A percentile compares a stretch with the other conserved stretches of the same genome.
These are phyloP conservation scores for Suillus placidus DNA, from an alignment of 768 basidiomycete genomes.

Conservation along the genomic window DNA sequence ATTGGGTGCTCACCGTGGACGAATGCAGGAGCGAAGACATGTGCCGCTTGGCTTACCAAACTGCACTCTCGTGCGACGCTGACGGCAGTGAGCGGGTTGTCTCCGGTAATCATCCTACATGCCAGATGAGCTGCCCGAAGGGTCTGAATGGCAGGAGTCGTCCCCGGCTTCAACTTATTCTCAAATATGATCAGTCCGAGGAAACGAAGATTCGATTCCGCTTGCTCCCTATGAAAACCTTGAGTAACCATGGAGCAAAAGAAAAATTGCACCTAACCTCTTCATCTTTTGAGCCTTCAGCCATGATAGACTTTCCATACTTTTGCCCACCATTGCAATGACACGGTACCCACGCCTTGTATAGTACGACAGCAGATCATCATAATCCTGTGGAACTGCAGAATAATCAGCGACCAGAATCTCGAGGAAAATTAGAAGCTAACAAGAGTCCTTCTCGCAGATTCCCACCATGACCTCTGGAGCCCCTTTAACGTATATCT, in stretches of 20 bases:
- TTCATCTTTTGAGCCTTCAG: slow-evolving; percentile 96
- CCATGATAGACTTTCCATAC: slow-evolving; percentile 92
- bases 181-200: slow-evolving; percentile 97
- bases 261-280: slow-evolving; percentile 50
- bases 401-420: slow-evolving; percentile 18
- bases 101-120: slow-evolving; percentile 98
- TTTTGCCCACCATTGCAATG: slow-evolving; percentile 97
- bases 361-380: slow-evolving; percentile 94
- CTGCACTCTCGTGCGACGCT: slow-evolving; percentile 95
- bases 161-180: slow-evolving; percentile 94
- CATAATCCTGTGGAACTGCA: slow-evolving; percentile 93
- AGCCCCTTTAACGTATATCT: slow-evolving; percentile 98
- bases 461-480: slow-evolving; percentile 98
- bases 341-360: slow-evolving; percentile 96
- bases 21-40: slow-evolving; percentile 87
- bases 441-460: slow-evolving; percentile 90
- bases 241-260: slow-evolving; percentile 10
- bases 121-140: slow-evolving; percentile 89
- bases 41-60: slow-evolving; percentile 83
- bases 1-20: slow-evolving; percentile 53
- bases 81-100: slow-evolving; percentile 95
- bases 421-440: slow-evolving; percentile 27
- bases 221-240: slow-evolving; percentile 74
- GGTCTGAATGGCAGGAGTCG: slow-evolving; percentile 85
- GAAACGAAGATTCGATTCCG: slow-evolving; percentile 87